These are phyloP conservation scores for Phytophthora pinifolia DNA, from an alignment of 352 stramenopile species.

Conservation along the genomic window DNA sequence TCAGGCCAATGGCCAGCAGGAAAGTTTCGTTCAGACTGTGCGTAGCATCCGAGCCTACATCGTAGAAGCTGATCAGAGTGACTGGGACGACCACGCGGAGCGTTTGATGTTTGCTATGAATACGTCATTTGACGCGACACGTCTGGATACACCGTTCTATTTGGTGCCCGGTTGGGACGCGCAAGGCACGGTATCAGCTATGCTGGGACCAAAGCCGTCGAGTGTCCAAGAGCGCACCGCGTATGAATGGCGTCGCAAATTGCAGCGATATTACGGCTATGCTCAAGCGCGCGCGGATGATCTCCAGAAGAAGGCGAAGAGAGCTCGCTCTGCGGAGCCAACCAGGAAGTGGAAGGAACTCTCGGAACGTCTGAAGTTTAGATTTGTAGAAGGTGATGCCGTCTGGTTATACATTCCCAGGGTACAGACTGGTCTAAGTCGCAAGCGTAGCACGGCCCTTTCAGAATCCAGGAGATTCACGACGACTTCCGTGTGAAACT, in stretches of 20 bases:
- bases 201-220: not conserved
- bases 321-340: not conserved
- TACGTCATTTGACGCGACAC: not conserved
- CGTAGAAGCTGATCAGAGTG: not conserved
- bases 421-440: no score
- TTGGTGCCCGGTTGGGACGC: not conserved
- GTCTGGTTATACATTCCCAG: not conserved
- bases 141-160: not conserved
- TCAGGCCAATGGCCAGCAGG: not conserved
- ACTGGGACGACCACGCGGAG: not conserved
- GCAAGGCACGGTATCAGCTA: not conserved
- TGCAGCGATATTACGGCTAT: no score
- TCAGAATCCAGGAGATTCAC: no score
- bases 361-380: not conserved
- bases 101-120: not conserved
- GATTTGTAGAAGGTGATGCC: not conserved
- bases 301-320: not conserved
- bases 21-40: not conserved
- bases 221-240: not conserved
- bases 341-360: not conserved
- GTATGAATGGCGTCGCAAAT: not conserved
- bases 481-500: no score
- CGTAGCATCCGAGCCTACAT: not conserved
- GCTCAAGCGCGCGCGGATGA: not conserved
- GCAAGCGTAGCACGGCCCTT: no score